Base-by-base conservation (phyloP, 2,329 filamentous ascomycete species). In the Trichoderma sp. region DNA sequence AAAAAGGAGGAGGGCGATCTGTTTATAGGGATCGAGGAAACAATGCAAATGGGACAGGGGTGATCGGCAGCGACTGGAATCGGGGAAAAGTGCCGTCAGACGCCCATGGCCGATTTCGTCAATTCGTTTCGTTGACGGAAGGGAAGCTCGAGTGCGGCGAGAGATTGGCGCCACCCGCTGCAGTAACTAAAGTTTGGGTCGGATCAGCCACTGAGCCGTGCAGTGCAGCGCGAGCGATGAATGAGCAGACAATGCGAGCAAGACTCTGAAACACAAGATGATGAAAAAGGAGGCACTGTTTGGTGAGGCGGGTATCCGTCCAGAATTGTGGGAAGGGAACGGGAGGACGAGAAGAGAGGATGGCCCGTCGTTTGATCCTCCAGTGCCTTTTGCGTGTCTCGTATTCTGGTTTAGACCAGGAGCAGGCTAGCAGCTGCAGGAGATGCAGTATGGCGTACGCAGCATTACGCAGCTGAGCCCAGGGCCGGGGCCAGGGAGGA, bases 31-130 rank as follows among this genome's bases (percentile, higher is more conserved):
- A 13, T 13, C 32, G n/a, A 59, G 4, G 43, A 63, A 54, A 24
- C 43, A 63, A 43, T 49, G 3, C 26, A 52, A 54, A 26, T 13
- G 24, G 24, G 32, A 30, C 59, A 32, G 59, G 61, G 21, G 32
- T 28, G 65, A 39, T 55, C n/a, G 54, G 24, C 52, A 26, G 64
- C 64, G 39, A 37, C 54, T 66, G 39, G 64, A 34, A 66, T 66
- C 64, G 64, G 59, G 64, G 28, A 60, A 28, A 55, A 39, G 64
- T 34, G 55, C 59, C 43, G 59, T 63, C 63, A 68, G 66, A 68
- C 30, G 46, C 46, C 43, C 66, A 68, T 68, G 59, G 65, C 65
- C 56, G 64, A 32, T 13, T 30, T 52, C 7, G 37, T 26, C 26
- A 26, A 26, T 26, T 26, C 26, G 26, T 2, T 43, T 34, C 32